These are phyloP conservation scores for Actinomortierella ambigua DNA, from an alignment of 371 early-diverging fungal genomes.

Conservation along the genomic window DNA sequence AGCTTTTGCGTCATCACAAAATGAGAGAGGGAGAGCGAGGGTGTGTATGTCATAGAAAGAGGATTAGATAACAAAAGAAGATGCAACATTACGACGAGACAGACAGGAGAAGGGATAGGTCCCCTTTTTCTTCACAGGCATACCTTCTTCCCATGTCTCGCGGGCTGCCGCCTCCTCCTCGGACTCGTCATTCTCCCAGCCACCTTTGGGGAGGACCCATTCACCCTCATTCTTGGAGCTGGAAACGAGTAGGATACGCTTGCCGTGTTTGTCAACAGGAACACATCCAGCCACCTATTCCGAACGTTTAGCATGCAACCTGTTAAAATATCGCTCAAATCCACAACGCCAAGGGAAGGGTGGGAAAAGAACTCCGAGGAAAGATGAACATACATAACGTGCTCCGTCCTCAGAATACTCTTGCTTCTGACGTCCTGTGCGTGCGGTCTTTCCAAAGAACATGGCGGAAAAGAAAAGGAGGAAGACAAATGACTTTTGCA, in stretches of 20 bases:
- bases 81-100: neutral
- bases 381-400: too few species aligned
- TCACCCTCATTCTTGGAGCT: slow-evolving; percentile 59
- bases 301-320: too few species aligned
- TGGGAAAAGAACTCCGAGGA: too few species aligned
- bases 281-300: slow-evolving; percentile 64
- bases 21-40: neutral
- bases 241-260: slow-evolving; percentile 58
- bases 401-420: too few species aligned
- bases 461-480: too few species aligned
- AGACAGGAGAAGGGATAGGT: neutral
- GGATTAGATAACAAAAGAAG: neutral
- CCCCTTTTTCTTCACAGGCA: neutral
- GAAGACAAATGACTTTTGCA: too few species aligned
- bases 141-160: slow-evolving; percentile 73
- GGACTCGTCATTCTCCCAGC: slow-evolving; percentile 72
- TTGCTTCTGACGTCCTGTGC: too few species aligned
- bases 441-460: too few species aligned
- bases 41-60: neutral
- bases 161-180: slow-evolving; percentile 60
- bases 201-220: slow-evolving; percentile 72
- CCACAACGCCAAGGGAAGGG: too few species aligned
- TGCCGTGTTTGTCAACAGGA: slow-evolving; percentile 56
- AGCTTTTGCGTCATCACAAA: slow-evolving; percentile 35
- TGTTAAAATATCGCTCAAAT: too few species aligned